Conservation (phyloP, 805 yeast species). For the Candida lessepsii region DNA sequence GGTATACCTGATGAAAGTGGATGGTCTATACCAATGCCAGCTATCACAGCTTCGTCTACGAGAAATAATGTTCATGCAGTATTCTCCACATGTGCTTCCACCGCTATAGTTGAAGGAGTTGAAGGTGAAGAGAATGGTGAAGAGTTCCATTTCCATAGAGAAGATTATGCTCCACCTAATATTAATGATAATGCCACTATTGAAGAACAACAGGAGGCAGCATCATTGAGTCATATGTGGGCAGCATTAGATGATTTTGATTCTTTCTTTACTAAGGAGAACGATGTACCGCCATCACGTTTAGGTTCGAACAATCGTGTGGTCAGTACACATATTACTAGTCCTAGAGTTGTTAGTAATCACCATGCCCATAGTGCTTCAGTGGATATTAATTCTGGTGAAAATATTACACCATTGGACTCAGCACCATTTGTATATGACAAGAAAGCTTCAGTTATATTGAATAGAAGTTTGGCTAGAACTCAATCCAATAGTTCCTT, state of each 20-base stretch:
- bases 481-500: conserved; percentile 77
- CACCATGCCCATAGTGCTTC: conserved; percentile 52
- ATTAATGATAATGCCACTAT: conserved; percentile 50
- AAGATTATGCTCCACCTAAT: conserved; percentile 46
- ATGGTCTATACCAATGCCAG: conserved; percentile 97
- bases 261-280: conserved; percentile 71
- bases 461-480: conserved; percentile 69
- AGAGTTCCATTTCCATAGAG: conserved; percentile 56
- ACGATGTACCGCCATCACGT: conserved; percentile 11
- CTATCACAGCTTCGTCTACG: conserved; percentile 82
- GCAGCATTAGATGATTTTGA: conserved; percentile 88
- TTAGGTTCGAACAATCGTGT: neutral
- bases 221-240: conserved; percentile 85
- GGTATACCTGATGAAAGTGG: conserved; percentile 96
- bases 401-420: conserved; percentile 53
- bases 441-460: conserved; percentile 71
- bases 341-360: neutral
- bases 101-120: conserved; percentile 33
- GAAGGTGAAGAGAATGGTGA: conserved; percentile 29
- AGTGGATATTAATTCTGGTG: conserved; percentile 54
- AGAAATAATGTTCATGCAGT: conserved; percentile 95
- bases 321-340: neutral
- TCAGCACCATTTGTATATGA: conserved; percentile 78
- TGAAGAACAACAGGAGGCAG: conserved; percentile 63
- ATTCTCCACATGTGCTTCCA: conserved; percentile 72